Conservation (phyloP, 2,329 filamentous ascomycete genomes). For the Diaporthe ampelina region DNA sequence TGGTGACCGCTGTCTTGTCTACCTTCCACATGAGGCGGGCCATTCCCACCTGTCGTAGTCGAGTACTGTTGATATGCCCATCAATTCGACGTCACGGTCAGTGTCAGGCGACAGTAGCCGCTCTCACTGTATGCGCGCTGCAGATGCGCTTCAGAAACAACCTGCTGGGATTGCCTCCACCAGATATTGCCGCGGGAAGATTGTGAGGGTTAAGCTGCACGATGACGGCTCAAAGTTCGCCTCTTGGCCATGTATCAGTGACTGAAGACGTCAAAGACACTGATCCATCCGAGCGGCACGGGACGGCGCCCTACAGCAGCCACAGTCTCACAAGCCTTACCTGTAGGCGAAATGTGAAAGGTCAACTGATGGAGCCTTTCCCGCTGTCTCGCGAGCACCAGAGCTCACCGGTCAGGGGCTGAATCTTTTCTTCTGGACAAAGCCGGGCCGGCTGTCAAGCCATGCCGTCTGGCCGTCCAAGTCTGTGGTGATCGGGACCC, state of each 20-base stretch:
- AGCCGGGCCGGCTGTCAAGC: constrained; percentile 10
- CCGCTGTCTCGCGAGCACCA: constrained; percentile 13
- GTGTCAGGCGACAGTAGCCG: constrained; percentile 11
- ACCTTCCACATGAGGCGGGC: background rate
- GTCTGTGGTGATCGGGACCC: background rate
- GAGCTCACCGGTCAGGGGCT: background rate
- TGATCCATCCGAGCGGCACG: constrained; percentile 5
- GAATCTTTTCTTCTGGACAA: background rate
- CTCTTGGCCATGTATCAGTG: background rate
- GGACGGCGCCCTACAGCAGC: constrained; percentile 11
- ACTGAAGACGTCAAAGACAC: constrained; percentile 14
- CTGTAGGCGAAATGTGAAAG: constrained; percentile 16
- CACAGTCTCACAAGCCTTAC: constrained; percentile 6
- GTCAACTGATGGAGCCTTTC: constrained; percentile 7
- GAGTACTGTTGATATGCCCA: constrained; percentile 6
- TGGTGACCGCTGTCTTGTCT: constrained; percentile 15
- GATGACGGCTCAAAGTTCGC: background rate
- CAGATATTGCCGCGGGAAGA: background rate
- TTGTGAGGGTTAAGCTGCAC: background rate
- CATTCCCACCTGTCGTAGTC: constrained; percentile 16
- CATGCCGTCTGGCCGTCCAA: constrained; percentile 1
- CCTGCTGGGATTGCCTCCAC: background rate
- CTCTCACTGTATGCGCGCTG: background rate
- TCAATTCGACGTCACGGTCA: background rate
- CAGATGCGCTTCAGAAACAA: constrained; percentile 20